Evolutionary conservation across 805 yeast genomes (phyloP), one percentile per base, ranked within the genome.

Genomic region (Wickerhamia fluorescens): DNA sequence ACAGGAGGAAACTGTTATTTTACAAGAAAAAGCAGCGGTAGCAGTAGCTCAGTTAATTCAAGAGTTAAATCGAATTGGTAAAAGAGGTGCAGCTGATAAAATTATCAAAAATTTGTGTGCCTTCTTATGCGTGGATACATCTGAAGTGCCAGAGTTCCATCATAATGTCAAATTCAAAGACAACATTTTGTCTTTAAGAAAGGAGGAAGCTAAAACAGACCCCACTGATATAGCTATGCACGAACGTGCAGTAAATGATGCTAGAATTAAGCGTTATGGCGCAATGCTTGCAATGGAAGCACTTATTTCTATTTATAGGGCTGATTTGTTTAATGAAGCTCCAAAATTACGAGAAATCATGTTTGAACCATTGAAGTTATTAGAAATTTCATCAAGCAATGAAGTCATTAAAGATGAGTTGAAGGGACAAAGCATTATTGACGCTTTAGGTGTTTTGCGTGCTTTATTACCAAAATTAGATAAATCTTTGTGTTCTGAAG

Each of bases 61-160:
- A n/a, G 70, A 71, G 37, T 69, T 94, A 31, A 64, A 74, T 20
- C 49, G 49, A 1, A 57, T 56, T 4, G 75, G 73, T 6, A 86
- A 87, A 47, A 51, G 49, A n/a, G 77, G 76, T 20, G 92, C 89
- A 1, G 76, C 89, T 3, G 94, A 85, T 42, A 92, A 92, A 50
- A 81, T 94, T 39, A 74, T 85, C 24, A 89, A 85, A 51, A 92
- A 92, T 47, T 59, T 94, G 32, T 84, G 95, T 58, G 95, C 89
- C 0, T 89, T 89, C 49, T 50, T 92, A 29, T 92, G 98, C 58
- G 96, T 88, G 18, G 98, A 89, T 50, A 86, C 96, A 0, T 74
- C 92, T 3, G 96, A 88, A 49, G 96, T 89, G 18, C 98, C 98
- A 2, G 96, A 86, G 45, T 92, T 85, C 47, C 64, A 66, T 10